Base-by-base conservation (phyloP, 2,329 filamentous ascomycete genomes). In the Arthrobotrys megalospora region DNA sequence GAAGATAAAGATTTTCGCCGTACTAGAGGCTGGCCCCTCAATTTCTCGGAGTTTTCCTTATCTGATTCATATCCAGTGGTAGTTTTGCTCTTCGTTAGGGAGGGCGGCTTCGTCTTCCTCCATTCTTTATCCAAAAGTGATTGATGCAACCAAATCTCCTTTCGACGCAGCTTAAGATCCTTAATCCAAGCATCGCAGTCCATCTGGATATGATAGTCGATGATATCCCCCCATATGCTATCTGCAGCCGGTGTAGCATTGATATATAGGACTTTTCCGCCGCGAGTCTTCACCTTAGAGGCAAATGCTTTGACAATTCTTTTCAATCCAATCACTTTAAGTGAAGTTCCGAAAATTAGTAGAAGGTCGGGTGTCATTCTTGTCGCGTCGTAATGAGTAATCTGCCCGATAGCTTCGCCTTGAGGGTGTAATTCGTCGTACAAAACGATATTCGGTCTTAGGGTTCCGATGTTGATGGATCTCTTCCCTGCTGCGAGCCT, bases 201-300 rank as follows among this genome's bases (percentile, higher is more conserved):
- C 90, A 90, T 92, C 79, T 91, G 87, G 0, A 93, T 87, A 89
- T 91, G 92, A 79, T 90, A 92, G 83, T 93, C 91, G 66, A 93
- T 91, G 0, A 92, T 85, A 67, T 92, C 91, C 0, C 90, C 89
- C 91, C 91, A 93, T 0, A 87, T 88, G 82, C 91, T 93, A 82
- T 92, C 90, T 0, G 91, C 87, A 0, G 91, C 91, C 81, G 91
- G 91, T 0, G 91, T 92, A 21, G 90, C 88, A 83, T 93, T 93
- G 79, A 93, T 89, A 84, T 92, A 92, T 3, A 93, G 86, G 0
- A 93, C 91, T 68, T 89, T 91, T 70, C 91, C 91, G 24, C 89
- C 89, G 80, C 87, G 89, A 1, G 81, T 81, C 83, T 93, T 91
- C 0, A 92, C 89, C 0, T 90, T 88, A 81, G 91, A 92, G 34